Conservation (phyloP, 2,329 filamentous ascomycete genomes). For the Aspergillus udagawae region DNA sequence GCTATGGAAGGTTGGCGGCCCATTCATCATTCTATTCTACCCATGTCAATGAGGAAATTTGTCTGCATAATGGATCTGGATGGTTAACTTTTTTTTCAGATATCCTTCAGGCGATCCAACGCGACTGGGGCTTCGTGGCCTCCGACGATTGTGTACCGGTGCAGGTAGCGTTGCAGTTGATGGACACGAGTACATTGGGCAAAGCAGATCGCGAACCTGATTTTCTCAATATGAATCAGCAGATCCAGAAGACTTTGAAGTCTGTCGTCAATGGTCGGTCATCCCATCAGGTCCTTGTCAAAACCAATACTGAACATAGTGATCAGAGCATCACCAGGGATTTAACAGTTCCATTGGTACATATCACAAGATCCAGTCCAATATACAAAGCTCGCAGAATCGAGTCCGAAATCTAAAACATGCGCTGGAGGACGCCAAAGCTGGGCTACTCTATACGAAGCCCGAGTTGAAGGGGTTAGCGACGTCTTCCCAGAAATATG, state of each 20-base stretch:
- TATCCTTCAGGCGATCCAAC: constrained; percentile 76
- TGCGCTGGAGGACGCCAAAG: constrained; percentile 75
- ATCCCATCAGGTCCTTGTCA: background rate
- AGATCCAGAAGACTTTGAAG: constrained; percentile 89
- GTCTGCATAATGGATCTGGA: constrained; percentile 4
- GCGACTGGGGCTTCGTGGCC: constrained; percentile 90
- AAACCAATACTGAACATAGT: constrained; percentile 8
- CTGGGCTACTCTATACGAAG: constrained; percentile 76
- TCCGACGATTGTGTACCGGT: constrained; percentile 85
- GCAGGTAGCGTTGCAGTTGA: constrained; percentile 88
- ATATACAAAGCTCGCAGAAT: constrained; percentile 82
- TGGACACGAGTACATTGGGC: constrained; percentile 90
- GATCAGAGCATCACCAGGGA: constrained; percentile 84
- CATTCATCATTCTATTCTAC: background rate
- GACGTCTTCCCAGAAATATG: constrained; percentile 81
- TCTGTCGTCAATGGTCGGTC: constrained; percentile 74
- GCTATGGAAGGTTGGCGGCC: constrained; percentile 33
- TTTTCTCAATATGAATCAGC: constrained; percentile 77
- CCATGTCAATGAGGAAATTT: background rate
- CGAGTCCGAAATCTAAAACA: constrained; percentile 79
- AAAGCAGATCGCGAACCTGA: constrained; percentile 82
- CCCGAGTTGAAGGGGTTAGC: constrained; percentile 89
- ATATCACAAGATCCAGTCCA: constrained; percentile 96
- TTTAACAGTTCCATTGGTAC: constrained; percentile 99
- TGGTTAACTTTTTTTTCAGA: constrained; percentile 33